These are phyloP conservation scores for Fusarium brachygibbosum DNA, from an alignment of 2,329 filamentous ascomycete genomes.

Conservation along the genomic window DNA sequence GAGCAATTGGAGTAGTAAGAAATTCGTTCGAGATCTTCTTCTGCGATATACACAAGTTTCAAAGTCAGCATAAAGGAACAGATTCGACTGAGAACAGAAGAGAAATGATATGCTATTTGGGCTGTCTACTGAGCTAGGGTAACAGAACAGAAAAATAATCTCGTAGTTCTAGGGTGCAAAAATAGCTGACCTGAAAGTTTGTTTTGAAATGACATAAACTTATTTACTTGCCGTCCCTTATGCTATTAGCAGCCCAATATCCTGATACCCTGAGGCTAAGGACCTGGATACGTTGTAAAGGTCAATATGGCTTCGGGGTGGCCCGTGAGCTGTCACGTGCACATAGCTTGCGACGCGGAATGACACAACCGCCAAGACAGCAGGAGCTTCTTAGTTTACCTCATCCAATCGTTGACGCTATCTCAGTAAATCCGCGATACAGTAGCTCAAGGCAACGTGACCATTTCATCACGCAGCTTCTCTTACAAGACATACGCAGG, in stretches of 20 bases:
- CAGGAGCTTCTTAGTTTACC: slow-evolving; percentile 45
- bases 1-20: background rate
- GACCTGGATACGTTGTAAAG: too few species aligned
- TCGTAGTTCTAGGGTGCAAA: background rate
- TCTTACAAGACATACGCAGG: slow-evolving; percentile 25
- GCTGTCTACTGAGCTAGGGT: background rate
- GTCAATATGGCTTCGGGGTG: background rate
- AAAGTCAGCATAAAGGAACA: background rate
- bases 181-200: background rate
- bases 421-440: slow-evolving; percentile 38
- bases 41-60: background rate
- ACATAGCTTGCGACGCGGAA: slow-evolving; percentile 42
- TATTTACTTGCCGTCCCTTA: background rate
- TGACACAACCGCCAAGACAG: slow-evolving; percentile 51
- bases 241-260: background rate
- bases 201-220: background rate
- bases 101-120: background rate
- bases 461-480: slow-evolving; percentile 45
- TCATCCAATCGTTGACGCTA: slow-evolving; percentile 43
- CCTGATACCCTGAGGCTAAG: too few species aligned
- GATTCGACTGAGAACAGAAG: background rate
- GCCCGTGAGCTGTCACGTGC: slow-evolving; percentile 50
- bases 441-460: slow-evolving; percentile 50
- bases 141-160: background rate
- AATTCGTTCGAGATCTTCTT: background rate